Base-by-base conservation (phyloP, 2,329 filamentous ascomycete species). In the Cladobotryum protrusum region DNA sequence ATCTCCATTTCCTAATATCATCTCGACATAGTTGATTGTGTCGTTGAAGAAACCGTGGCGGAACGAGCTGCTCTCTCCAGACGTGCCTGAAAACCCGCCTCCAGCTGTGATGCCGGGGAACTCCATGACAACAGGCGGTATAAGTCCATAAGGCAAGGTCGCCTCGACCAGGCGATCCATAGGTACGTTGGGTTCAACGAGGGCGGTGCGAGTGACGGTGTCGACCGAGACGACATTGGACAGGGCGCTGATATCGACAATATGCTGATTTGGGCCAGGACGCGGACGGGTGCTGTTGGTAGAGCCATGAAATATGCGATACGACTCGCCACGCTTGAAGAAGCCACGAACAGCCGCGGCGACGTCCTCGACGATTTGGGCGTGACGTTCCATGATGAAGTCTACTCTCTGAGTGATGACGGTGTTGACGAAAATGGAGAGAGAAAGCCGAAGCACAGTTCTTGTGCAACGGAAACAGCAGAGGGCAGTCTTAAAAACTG, bases 41-140 rank as follows among this genome's bases (percentile, higher is more conserved):
- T 78, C 75, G 62, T 87, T 81, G 60, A 89, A 88, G 67, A 85
- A 86, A 37, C 86, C 86, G 62, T 87, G 78, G 52, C 76, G 75
- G 68, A 88, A 89, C n/a, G 77, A 82, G 55, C 76, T 81, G 67
- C 81, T 85, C 71, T 89, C 85, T 19, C 85, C 85, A 0, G 83
- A 81, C 0, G 83, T 87, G 9, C 85, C 85, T 1, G 84, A 81
- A 63, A 80, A 88, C 4, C 83, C 85, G 39, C 86, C 85, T 19
- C 85, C 85, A 2, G 81, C 82, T 0, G 85, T 89, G 65, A 88
- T 89, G 32, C 85, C 85, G 0, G 84, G 85, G 57, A 88, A 88
- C 64, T 88, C 85, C 81, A 86, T 87, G 19, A 88, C 83, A 3
- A 89, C 81, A 2, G 83, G 83, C 0, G 85, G 85, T 3, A 88